A percentile compares a stretch with the other conserved stretches of the same genome.
These are phyloP conservation scores for Aspergillus luchuensis DNA, from an alignment of 2,329 filamentous ascomycete species.

Conservation along the genomic window DNA sequence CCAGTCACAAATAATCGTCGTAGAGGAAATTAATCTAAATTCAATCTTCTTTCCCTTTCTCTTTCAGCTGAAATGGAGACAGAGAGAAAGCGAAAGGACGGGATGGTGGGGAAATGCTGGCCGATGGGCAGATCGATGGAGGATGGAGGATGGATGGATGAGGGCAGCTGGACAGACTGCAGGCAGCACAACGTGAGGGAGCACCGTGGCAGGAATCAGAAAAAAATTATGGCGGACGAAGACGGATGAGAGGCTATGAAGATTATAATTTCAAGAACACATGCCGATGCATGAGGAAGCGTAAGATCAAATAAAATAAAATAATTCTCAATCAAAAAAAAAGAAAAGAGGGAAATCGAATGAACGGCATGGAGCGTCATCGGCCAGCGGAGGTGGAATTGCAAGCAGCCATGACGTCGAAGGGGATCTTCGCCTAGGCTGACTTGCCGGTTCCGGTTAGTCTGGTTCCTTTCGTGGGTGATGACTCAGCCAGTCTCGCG, in stretches of 20 bases:
- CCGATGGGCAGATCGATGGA: conserved; percentile 3
- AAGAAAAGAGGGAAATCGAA: neutral
- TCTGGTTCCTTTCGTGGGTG: neutral
- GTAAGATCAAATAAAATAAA: neutral
- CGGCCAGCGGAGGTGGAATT: neutral
- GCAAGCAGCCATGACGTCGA: conserved; percentile 1
- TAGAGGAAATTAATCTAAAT: neutral
- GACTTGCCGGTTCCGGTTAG: neutral
- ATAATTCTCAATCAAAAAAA: too few species aligned
- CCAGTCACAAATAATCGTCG: neutral
- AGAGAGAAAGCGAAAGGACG: neutral
- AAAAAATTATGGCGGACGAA: neutral
- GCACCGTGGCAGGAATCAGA: neutral
- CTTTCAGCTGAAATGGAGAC: neutral
- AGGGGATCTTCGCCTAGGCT: neutral
- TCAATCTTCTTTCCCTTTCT: neutral
- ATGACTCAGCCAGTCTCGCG: neutral
- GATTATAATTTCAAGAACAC: neutral
- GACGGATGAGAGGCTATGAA: neutral
- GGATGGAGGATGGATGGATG: neutral
- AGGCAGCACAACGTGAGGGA: neutral
- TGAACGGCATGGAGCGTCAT: conserved; percentile 2
- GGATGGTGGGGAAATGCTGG: neutral
- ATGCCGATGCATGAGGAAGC: neutral
- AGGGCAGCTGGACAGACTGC: neutral